Base-by-base conservation (phyloP, 768 basidiomycete species). In the Fomitopsis serialis region DNA sequence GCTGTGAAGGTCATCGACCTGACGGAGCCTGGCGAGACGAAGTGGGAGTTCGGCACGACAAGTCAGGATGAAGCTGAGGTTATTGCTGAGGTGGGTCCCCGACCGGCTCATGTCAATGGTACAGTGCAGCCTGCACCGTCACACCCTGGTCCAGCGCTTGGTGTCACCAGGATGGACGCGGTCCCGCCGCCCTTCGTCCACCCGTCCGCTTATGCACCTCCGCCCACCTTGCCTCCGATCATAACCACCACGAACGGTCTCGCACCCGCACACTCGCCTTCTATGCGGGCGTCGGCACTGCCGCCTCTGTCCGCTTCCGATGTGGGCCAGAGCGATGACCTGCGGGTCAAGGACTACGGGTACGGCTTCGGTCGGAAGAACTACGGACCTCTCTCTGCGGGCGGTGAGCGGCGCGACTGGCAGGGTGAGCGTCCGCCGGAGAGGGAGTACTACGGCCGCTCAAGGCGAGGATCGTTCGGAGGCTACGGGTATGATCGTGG, bases 1-100 rank as follows among this genome's bases (percentile, higher is more conserved):
- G 60, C 56, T 17, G 55, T 54, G 23, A 65, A 61, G 44, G 61
- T 71, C 22, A 58, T 72, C 19, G 74, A 74, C 52, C 54, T 69
- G 56, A 71, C 68, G 8, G 67, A 64, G 25, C 52, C 68, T 1
- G 60, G 42, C 22, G 57, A 50, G 52, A 57, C 63, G 44, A 81
- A 76, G 63, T 84, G 80, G 82, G 75, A 77, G 63, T 85, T 85
- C 62, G 83, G 84, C 17, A 77, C 78, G 35, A 74, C 77, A 15
- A 63, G 57, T 40, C 23, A 35, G 32, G 19, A n/a, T 1, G 47
- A 46, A 23, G 43, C 27, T 3, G 55, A 42, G n/a, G 42, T 40
- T 37, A 45, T 22, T 8, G 27, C 42, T 9, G 37, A 17, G 19
- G 42, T 21, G 11, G 21, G 37, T 5, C 13, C 13, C 17, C 7